phyloP scores from a whole-genome alignment of 306 rosid genomes.

The Prunus mume region DNA sequence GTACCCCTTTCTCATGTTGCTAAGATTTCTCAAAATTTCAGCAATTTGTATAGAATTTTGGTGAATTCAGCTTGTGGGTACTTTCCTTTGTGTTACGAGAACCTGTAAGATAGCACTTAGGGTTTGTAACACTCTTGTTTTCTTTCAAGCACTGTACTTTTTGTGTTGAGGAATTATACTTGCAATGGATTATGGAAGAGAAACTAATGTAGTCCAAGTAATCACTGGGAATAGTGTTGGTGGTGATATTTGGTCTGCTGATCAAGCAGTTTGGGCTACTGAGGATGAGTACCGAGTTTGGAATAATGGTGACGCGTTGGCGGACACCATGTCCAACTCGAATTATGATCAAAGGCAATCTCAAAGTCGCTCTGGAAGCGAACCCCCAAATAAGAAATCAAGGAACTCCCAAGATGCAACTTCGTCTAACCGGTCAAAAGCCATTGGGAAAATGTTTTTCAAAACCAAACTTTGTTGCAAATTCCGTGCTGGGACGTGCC shows the following conservation, averaged over 20 bases:
- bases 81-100: background rate
- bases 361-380: constrained; percentile 71
- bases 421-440: constrained; percentile 64
- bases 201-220: constrained; percentile 73
- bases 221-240: constrained; percentile 55
- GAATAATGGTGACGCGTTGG: constrained; percentile 46
- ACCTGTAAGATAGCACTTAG: constrained; percentile 6
- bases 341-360: constrained; percentile 64
- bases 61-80: constrained; percentile 22
- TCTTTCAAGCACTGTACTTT: constrained; percentile 1
- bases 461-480: constrained; percentile 97
- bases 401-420: constrained; percentile 70
- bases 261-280: constrained; percentile 90
- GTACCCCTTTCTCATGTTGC: constrained; percentile 14
- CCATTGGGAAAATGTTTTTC: constrained; percentile 96
- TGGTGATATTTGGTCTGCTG: constrained; percentile 65
- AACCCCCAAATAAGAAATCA: constrained; percentile 80
- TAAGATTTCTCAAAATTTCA: background rate
- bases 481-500: constrained; percentile 88
- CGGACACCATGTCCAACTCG: constrained; percentile 70
- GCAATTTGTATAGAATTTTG: constrained; percentile 1
- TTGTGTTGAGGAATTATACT: background rate
- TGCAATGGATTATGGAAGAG: constrained; percentile 68
- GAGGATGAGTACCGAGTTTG: constrained; percentile 91
- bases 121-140: constrained; percentile 25